A percentile compares a stretch with the other conserved stretches of the same genome.
phyloP scores from a whole-genome alignment of 495 filamentous ascomycete species.

The Penicillium turbatum region DNA sequence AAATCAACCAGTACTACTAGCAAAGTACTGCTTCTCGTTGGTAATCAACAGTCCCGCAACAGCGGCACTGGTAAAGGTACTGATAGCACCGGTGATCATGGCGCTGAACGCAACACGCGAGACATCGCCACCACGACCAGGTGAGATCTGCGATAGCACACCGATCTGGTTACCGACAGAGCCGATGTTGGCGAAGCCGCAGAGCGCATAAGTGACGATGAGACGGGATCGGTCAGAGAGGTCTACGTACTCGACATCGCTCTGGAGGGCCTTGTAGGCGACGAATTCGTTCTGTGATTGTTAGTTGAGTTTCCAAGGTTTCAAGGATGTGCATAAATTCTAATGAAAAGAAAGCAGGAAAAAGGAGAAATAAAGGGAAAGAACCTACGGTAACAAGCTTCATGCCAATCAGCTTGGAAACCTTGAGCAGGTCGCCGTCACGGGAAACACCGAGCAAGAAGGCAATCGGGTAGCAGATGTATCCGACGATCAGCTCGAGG shows the following conservation, averaged over 20 bases:
- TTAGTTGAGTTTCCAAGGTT: not conserved
- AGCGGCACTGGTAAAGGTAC: constrained; percentile 74
- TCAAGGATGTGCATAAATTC: too few species aligned
- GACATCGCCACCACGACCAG: constrained; percentile 67
- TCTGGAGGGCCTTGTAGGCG: constrained; percentile 52
- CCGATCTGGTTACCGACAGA: constrained; percentile 84
- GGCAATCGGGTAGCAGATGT: constrained; percentile 77
- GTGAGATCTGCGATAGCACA: constrained; percentile 76
- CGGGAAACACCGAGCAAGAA: constrained; percentile 84
- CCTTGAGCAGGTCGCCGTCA: constrained; percentile 62
- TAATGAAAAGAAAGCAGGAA: not conserved
- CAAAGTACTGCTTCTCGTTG: constrained; percentile 43
- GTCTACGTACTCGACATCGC: constrained; percentile 38
- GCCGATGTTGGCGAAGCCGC: constrained; percentile 77
- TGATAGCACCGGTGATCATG: constrained; percentile 70
- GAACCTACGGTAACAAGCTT: constrained; percentile 67
- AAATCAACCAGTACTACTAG: not conserved
- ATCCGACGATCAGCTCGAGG: constrained; percentile 72
- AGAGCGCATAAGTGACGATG: constrained; percentile 67
- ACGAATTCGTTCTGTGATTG: constrained; percentile 57
- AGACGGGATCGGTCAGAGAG: constrained; percentile 66
- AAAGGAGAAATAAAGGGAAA: not conserved
- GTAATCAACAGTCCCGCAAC: constrained; percentile 72
- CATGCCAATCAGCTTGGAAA: constrained; percentile 73
- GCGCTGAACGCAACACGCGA: constrained; percentile 71